Conservation (phyloP, 208 protist genomes). For the Wallacemonas rigidus region DNA sequence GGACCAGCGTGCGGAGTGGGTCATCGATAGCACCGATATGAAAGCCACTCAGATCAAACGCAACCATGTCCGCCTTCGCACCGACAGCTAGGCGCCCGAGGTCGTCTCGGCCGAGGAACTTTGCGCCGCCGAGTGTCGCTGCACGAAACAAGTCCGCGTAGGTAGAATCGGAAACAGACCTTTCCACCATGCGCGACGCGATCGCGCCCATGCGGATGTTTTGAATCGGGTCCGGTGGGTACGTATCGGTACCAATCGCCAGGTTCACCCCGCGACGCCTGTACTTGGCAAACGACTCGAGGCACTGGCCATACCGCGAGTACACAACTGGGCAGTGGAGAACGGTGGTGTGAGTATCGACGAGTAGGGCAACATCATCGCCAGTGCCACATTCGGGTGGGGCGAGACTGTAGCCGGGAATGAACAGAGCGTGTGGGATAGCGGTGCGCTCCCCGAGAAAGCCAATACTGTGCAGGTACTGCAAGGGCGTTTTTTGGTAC, state of each 20-base stretch:
- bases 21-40: conserved; percentile 7
- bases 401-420: conserved; percentile 9
- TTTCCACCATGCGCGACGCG: conserved; percentile 15
- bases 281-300: conserved; percentile 15
- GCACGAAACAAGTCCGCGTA: conserved; percentile 12
- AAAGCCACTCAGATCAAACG: conserved; percentile 10
- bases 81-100: conserved; percentile 9
- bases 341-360: conserved; percentile 11
- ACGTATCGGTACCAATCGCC: conserved; percentile 16
- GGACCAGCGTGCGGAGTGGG: conserved; percentile 9
- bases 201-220: conserved; percentile 18
- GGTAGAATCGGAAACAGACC: conserved; percentile 2
- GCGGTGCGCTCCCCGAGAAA: conserved; percentile 6
- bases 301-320: not conserved
- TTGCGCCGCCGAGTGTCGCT: conserved; percentile 11
- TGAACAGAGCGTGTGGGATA: conserved; percentile 11
- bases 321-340: conserved; percentile 14
- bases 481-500: conserved; percentile 8
- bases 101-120: conserved; percentile 13
- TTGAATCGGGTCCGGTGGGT: conserved; percentile 11
- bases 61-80: conserved; percentile 15
- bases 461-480: conserved; percentile 16
- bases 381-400: conserved; percentile 11
- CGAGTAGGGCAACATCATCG: conserved; percentile 5
- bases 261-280: conserved; percentile 7